These are phyloP conservation scores for Lepraria neglecta DNA, from an alignment of 495 filamentous ascomycete genomes.

Conservation along the genomic window DNA sequence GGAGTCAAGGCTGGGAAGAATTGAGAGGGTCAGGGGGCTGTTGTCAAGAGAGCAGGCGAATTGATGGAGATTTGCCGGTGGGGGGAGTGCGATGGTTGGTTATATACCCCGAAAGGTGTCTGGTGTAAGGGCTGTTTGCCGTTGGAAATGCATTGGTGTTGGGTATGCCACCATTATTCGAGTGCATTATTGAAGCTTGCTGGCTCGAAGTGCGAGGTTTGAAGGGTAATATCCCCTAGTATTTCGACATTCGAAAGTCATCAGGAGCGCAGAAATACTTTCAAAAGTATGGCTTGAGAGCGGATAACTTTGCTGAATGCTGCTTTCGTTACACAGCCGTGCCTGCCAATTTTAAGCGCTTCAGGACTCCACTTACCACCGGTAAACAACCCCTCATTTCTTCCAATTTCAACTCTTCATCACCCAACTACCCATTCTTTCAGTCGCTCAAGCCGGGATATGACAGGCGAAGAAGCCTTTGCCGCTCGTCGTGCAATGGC, in stretches of 20 bases:
- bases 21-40: constrained; percentile 63
- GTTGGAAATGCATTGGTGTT: constrained; percentile 4
- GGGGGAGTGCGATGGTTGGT: not conserved
- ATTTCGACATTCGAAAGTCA: not conserved
- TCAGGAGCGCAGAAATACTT: not conserved
- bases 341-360: not conserved
- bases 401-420: not conserved
- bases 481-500: not conserved
- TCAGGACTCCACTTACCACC: not conserved
- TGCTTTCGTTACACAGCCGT: not conserved
- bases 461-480: constrained; percentile 6
- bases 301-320: not conserved
- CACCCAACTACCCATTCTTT: not conserved
- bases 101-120: not conserved
- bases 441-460: not conserved
- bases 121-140: constrained; percentile 4
- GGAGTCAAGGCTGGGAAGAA: constrained; percentile 72
- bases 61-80: constrained; percentile 4
- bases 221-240: not conserved
- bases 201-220: not conserved
- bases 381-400: not conserved
- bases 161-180: not conserved
- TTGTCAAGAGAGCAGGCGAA: constrained; percentile 34
- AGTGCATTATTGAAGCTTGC: not conserved
- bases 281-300: too few species aligned